Base-by-base conservation (phyloP, 2,329 filamentous ascomycete species). In the Ophiognomonia clavigignenti-juglandacearum region DNA sequence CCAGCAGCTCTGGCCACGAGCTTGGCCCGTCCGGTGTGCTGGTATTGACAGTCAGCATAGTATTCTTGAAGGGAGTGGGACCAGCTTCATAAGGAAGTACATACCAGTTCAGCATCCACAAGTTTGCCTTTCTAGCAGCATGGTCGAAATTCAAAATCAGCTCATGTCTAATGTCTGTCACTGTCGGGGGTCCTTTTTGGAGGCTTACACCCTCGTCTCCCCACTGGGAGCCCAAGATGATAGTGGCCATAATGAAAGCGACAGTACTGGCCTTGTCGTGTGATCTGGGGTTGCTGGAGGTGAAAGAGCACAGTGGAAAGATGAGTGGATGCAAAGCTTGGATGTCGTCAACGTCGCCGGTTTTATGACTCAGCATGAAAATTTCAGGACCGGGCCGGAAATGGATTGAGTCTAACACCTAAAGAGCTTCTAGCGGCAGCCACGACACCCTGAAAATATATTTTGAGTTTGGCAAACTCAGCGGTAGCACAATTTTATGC, bases 211-310 rank as follows among this genome's bases (percentile, higher is more conserved):
- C 59, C 50, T 61, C 59, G 43, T 61, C 58, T 23, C 58, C 79
- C 72, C 77, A 83, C 65, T 82, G 78, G 58, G 74, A 70, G 50
- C 78, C 78, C 54, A 82, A 70, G 55, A 80, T 74, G 50, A 80
- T 72, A 38, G 77, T 80, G 47, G 75, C 74, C 66, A 73, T 72
- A 50, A 36, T 57, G 13, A 10, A 26, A 10, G 10, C 10, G 24
- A 10, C 24, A 26, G 10, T 26, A 10, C 10, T 26, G 24, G 6
- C 24, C 24, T 26, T 10, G 24, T 26, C 24, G 24, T 26, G 24
- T 26, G 24, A 10, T 26, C 10, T n/a, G n/a, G n/a, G n/a, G n/a
- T n/a, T n/a, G n/a, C n/a, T n/a, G n/a, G n/a, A n/a, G n/a, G n/a
- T n/a, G n/a, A n/a, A n/a, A n/a, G n/a, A n/a, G n/a, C n/a, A n/a